A percentile compares a stretch with the other conserved stretches of the same genome.
Evolutionary conservation across 257 asterid species (phyloP).

Genomic region (Solanum boliviense): DNA sequence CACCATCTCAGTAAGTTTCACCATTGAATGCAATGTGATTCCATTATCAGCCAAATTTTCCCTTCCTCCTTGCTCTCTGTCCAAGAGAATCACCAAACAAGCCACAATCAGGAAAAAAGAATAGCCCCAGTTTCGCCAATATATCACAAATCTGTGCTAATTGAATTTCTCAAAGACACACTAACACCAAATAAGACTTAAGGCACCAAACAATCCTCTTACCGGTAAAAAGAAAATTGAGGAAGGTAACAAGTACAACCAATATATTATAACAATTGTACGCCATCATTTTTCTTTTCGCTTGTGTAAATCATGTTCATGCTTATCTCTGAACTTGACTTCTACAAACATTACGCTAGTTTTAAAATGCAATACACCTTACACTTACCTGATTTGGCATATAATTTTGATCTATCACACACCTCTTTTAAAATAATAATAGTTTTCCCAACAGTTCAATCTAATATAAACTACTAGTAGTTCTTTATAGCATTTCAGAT

Average conservation of each 20-base stretch:
- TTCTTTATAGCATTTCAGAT: background rate
- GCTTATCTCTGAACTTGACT: background rate
- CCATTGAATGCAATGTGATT: slow-evolving; percentile 79
- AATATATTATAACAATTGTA: background rate
- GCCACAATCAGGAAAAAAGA: background rate
- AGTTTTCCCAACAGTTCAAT: background rate
- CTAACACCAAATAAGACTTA: background rate
- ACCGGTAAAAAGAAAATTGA: background rate
- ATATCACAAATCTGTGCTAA: background rate
- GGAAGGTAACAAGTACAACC: background rate
- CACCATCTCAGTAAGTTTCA: slow-evolving; percentile 80
- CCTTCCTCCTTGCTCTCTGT: slow-evolving; percentile 97
- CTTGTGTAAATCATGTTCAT: background rate
- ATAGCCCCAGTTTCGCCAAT: background rate
- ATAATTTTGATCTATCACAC: no score
- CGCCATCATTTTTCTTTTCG: background rate
- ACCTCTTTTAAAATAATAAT: background rate
- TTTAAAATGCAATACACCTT: background rate
- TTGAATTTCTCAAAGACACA: background rate
- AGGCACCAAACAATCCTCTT: background rate
- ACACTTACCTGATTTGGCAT: no score
- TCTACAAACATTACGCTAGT: background rate
- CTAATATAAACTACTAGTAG: background rate
- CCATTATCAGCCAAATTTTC: slow-evolving; percentile 89
- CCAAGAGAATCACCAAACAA: slow-evolving; percentile 8